Percentiles rank a stretch among this genome's conserved stretches.
phyloP scores from a whole-genome alignment of 164 flowering plant genomes.

The Cinnamomum micranthum region DNA sequence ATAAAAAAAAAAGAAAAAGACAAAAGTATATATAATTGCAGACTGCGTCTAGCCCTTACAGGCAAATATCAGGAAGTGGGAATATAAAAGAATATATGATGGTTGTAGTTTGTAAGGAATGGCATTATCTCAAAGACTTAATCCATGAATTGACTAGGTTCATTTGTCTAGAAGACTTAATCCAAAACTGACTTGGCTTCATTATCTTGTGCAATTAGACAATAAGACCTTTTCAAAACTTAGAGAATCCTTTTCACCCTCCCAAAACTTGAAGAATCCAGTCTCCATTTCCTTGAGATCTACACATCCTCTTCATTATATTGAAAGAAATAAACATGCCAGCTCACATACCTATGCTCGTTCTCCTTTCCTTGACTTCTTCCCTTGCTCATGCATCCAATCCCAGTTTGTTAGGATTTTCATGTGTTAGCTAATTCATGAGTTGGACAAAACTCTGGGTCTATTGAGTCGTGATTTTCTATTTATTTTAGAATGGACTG shows the following conservation, averaged over 20 bases:
- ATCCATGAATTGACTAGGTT: neutral
- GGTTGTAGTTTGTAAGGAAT: no score
- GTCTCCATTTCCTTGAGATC: neutral
- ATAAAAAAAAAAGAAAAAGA: no score
- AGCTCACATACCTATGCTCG: neutral
- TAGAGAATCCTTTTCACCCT: neutral
- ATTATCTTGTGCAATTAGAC: neutral
- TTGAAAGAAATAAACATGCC: neutral
- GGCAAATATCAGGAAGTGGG: neutral
- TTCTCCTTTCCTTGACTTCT: slow-evolving; percentile 1
- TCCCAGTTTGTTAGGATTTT: neutral
- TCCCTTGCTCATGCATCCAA: slow-evolving; percentile 1
- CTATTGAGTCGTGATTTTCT: no score
- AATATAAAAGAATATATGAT: no score
- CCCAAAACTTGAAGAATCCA: neutral
- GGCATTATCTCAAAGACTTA: neutral
- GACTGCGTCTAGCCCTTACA: no score
- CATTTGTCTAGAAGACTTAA: neutral
- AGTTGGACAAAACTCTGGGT: no score
- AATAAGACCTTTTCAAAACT: neutral
- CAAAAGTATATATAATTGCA: no score
- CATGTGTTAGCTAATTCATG: no score
- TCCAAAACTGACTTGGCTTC: neutral
- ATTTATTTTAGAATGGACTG: no score
- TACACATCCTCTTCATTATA: neutral